Percentiles rank a stretch among this genome's conserved stretches.
Evolutionary conservation across 345 rosid species (phyloP).

Genomic region (Excoecaria cochinchinensis): DNA sequence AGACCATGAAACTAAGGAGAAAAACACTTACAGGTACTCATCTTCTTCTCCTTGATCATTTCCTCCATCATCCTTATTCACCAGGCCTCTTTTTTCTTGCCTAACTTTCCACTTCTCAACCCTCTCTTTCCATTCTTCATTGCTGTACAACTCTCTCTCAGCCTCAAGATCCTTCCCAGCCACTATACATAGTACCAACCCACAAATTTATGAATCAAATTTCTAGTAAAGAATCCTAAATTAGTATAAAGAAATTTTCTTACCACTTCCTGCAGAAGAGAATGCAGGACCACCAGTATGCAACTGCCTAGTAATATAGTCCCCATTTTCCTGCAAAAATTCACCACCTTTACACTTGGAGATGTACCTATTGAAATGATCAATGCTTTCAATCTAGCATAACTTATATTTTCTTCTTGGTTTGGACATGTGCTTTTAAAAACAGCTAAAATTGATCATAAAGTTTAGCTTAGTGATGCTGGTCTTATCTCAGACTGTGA

Average conservation of each 20-base stretch:
- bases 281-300: slow-evolving; percentile 54
- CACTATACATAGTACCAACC: slow-evolving; percentile 30
- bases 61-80: slow-evolving; percentile 53
- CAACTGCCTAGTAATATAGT: slow-evolving; percentile 47
- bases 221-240: neutral
- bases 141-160: slow-evolving; percentile 64
- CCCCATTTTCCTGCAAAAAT: slow-evolving; percentile 66
- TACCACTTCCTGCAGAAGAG: slow-evolving; percentile 80
- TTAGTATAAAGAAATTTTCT: neutral
- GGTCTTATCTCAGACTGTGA: too few relatives aligned
- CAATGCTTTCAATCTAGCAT: neutral
- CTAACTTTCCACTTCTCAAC: slow-evolving; percentile 87
- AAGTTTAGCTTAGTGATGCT: too few relatives aligned
- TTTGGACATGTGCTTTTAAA: neutral
- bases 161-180: slow-evolving; percentile 72
- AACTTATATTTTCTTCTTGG: neutral
- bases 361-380: neutral
- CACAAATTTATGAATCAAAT: neutral
- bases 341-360: neutral
- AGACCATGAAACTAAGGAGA: neutral
- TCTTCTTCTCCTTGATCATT: slow-evolving; percentile 72
- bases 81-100: slow-evolving; percentile 88
- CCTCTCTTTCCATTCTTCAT: slow-evolving; percentile 90
- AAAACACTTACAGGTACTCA: slow-evolving; percentile 61
- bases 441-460: too few relatives aligned